Evolutionary conservation across 2,329 filamentous ascomycete genomes (phyloP), one percentile per base, ranked within the genome.

Genomic region (Leptographium procerum): DNA sequence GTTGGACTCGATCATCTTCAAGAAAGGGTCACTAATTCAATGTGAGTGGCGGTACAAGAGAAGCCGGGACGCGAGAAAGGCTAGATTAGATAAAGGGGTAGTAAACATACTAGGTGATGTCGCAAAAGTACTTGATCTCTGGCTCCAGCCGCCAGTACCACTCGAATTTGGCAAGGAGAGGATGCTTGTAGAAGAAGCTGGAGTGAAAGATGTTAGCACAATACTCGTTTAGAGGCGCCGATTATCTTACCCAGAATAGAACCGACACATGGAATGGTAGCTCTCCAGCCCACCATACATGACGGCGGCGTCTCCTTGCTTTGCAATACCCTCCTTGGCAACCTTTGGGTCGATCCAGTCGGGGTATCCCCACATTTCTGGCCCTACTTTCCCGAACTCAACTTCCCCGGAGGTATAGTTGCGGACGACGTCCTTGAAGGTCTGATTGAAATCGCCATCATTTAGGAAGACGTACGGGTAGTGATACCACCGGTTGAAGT

Each of bases 101-200:
- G 65, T n/a, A 67, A 50, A 70, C 84, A 62, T 84, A 92, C 89
- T 99, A 99, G 64, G 94, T 99, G 65, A 99, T 97, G 70, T 99
- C 94, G 73, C 94, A 99, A 77, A 99, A 99, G 77, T 97, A 99
- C 76, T 92, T 96, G 82, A 99, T 97, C 74, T 99, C 94, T 64
- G 94, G 94, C 79, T 99, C 94, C 66, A 99, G 78, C 63, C 94
- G 90, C 94, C 94, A 99, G 78, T 99, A 99, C 94, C 94, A 99
- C 70, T 97, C 91, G 74, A 97, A 99, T 73, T 97, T 97, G 69
- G 88, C 83, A 52, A 99, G 82, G 36, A 97, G 82, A 63, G 91
- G 88, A 70, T 99, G 94, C 72, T 96, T 96, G 79, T 94, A 99
- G 75, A 99, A 99, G 75, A 95, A 94, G 50, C 90, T 82, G 62